Evolutionary conservation across 768 basidiomycete genomes (phyloP), one percentile per base, ranked within the genome.

Genomic region (Naganishia kalamii): DNA sequence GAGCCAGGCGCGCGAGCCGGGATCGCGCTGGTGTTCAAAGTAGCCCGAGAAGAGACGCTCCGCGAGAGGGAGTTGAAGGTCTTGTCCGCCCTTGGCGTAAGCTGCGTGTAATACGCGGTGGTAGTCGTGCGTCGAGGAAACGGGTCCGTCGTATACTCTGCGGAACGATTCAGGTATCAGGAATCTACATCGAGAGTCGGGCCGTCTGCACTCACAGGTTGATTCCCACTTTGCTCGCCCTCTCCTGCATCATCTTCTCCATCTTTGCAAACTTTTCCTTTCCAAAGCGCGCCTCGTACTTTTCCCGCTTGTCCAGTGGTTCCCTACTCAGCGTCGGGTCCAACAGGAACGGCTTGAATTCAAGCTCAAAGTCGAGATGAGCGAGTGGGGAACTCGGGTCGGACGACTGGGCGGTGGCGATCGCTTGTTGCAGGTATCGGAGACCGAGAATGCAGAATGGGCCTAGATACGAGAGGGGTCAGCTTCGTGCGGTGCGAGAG

Each of bases 21-120:
- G 83, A 74, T 89, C 87, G 73, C 83, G 83, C 47, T 80, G 81
- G 7, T 87, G 81, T 70, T 87, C 84, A 71, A 86, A 84, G 74
- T 85, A 85, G 23, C 84, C 85, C 69, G 85, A 82, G 81, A 86
- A 89, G 3, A 89, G 76, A 23, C 80, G 80, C 27, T 81, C 81
- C 46, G 88, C 79, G 44, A 86, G 70, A 1, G 83, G 80, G 6
- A 84, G 74, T 75, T 90, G 89, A 35, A 83, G 72, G 12, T 80
- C 73, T 73, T 85, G 83, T 0, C 88, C 87, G 19, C 86, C 86
- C 21, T 84, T 66, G 68, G 81, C 77, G 74, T 81, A 86, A 0
- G 88, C 88, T 72, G 88, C 87, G 62, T 84, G 83, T 32, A 86
- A 81, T 29, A 92, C 80, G 12, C 89, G 83, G 75, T 90, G 89